Evolutionary conservation across 345 rosid species (phyloP), one percentile per base, ranked within the genome.

Genomic region (Linum tenue): DNA sequence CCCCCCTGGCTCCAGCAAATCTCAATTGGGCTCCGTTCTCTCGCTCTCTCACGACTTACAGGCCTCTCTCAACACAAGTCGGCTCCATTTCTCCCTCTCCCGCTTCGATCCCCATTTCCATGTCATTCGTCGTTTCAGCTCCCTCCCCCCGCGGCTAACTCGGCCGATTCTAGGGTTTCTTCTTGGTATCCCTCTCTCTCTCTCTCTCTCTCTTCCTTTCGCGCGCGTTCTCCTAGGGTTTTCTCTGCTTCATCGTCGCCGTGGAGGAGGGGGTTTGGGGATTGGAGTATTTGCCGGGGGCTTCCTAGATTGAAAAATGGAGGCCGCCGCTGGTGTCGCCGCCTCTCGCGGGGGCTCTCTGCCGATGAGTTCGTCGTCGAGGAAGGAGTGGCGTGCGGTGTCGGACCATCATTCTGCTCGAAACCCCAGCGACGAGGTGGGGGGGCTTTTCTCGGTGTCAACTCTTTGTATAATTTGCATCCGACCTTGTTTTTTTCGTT

Each of bases 341-440:
- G 71, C 84, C 75, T 39, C 84, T 39, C 87, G 89, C 69, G 86
- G 85, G 62, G 81, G 87, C 75, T 77, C 97, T 56, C 67, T 85
- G 73, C 88, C 80, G 77, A 85, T 82, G 76, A 64, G 84, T 41
- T 79, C 82, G 31, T 72, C 69, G 36, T 56, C 84, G 10, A 71
- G 96, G 75, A 91, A 91, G 79, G 95, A 91, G 76, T 89, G 99
- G 97, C 97, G 95, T 44, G 97, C 96, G 37, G 85, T 85, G 65
- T 79, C 97, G 15, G 99, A 95, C 60, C 83, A 80, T 51, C 95
- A 85, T 59, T 70, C 82, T 31, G 82, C 68, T 71, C 84, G 86
- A 55, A 86, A 77, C 71, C 69, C 70, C 3, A 79, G 76, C 10
- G 87, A 82, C 57, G 91, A 85, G 72, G 92, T 83, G 73, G 81